phyloP scores from a whole-genome alignment of 2,329 filamentous ascomycete genomes.

The Trichoderma brevicompactum region DNA sequence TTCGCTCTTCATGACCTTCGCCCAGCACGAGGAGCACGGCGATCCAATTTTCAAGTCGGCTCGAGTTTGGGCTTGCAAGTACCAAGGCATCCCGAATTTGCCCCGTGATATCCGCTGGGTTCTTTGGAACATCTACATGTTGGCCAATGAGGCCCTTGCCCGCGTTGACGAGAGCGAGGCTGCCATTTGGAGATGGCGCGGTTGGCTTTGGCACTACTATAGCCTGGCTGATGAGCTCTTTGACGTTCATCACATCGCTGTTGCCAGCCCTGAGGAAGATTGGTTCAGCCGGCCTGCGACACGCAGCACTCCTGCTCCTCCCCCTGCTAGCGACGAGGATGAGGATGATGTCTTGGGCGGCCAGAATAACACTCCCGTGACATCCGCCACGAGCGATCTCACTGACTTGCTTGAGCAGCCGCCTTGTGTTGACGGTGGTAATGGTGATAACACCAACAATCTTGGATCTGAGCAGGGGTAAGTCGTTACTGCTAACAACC shows the following conservation, averaged over 20 bases:
- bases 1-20: slow-evolving; percentile 33
- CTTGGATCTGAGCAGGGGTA: too few relatives aligned
- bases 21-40: slow-evolving; percentile 32
- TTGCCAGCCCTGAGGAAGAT: slow-evolving; percentile 33
- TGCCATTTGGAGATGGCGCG: slow-evolving; percentile 35
- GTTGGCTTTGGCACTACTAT: slow-evolving; percentile 41
- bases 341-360: background rate
- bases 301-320: background rate
- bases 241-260: slow-evolving; percentile 26
- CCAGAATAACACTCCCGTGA: background rate
- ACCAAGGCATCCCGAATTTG: slow-evolving; percentile 34
- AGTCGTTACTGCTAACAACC: too few relatives aligned
- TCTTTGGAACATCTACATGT: slow-evolving; percentile 41
- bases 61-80: slow-evolving; percentile 40
- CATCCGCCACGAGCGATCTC: too few relatives aligned
- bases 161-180: slow-evolving; percentile 28
- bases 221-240: slow-evolving; percentile 37
- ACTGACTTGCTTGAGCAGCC: background rate
- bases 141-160: slow-evolving; percentile 38
- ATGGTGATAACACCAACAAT: background rate
- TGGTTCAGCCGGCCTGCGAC: slow-evolving; percentile 36
- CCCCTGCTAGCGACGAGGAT: background rate
- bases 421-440: background rate
- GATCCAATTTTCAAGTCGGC: slow-evolving; percentile 39
- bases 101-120: slow-evolving; percentile 42